Base-by-base conservation (phyloP, 306 rosid genomes). In the Parietaria judaica region DNA sequence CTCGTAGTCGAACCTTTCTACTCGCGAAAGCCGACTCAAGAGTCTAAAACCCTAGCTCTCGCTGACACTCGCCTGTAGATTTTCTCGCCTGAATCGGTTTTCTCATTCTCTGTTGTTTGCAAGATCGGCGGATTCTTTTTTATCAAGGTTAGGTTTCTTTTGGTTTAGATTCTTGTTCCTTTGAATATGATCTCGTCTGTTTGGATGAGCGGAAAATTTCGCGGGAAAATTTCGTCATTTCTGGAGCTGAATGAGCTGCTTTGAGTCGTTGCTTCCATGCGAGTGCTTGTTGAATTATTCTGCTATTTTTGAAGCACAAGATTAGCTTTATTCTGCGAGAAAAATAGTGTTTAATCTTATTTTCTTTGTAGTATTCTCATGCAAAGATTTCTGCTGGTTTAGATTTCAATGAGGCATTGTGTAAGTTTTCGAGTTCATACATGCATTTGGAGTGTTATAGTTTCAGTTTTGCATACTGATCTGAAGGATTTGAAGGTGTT, bases 61-160 rank as follows among this genome's bases (percentile, higher is more conserved):
- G 16, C 7, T 10, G 7, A 55, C 23, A 23, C 45, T 46, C 11
- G 0, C 44, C 14, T 15, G 4, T 7, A 6, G n/a, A 49, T 39
- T 38, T 14, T 47, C 16, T 38, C 37, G 4, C 14, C 35, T 49
- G 8, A 54, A 36, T 54, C 17, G 36, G 16, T n/a, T 49, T 36
- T 36, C 36, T 49, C 4, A 44, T 44, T 60, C 14, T 36, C 48
- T 36, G 46, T 37, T 8, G 14, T 11, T 47, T 44, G 31, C 23
- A 56, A 48, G 77, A 72, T 72, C 71, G 66, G 68, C 56, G 45
- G 61, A 60, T 51, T 45, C 45, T 31, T 36, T 41, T 5, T 41
- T 41, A 5, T 41, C 9, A 5, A 41, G 45, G 45, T 41, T 5
- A 41, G 45, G 7, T 41, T 41, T 41, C 45, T 41, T 41, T 41